Conservation (phyloP, 805 yeast species). For the Candida mattraensis region DNA sequence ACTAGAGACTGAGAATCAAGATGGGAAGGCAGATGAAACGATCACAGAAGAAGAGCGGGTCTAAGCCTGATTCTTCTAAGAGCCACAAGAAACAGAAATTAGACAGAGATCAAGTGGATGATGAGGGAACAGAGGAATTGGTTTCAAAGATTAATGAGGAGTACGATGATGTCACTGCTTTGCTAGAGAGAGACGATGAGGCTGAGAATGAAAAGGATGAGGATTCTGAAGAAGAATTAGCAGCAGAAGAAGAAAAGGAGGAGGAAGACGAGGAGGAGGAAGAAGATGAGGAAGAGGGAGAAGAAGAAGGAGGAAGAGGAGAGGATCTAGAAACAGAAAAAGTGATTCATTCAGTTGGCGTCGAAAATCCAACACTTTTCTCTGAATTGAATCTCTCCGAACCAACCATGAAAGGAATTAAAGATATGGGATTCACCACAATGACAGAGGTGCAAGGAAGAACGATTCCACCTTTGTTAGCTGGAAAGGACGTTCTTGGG, state of each 20-base stretch:
- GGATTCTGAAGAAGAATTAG: constrained; percentile 13
- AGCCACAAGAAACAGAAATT: constrained; percentile 16
- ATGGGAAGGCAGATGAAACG: no score
- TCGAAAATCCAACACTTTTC: constrained; percentile 34
- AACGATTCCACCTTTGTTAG: constrained; percentile 93
- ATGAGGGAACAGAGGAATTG: constrained; percentile 40
- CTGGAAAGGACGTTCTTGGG: constrained; percentile 96
- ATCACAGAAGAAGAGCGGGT: constrained; percentile 5
- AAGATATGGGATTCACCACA: constrained; percentile 82
- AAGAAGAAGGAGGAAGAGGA: constrained; percentile 26
- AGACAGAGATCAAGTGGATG: constrained; percentile 9
- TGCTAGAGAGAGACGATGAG: constrained; percentile 31
- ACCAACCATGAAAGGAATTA: constrained; percentile 79
- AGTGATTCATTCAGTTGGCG: constrained; percentile 33
- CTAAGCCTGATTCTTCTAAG: no score
- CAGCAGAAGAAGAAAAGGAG: constrained; percentile 31
- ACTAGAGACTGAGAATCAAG: no score
- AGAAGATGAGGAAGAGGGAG: constrained; percentile 21
- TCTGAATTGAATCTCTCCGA: constrained; percentile 66
- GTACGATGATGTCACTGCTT: constrained; percentile 55
- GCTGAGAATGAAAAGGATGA: constrained; percentile 11
- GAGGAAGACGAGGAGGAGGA: constrained; percentile 19
- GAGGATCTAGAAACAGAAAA: constrained; percentile 25
- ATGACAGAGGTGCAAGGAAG: constrained; percentile 96
- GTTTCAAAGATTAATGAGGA: constrained; percentile 58